Evolutionary conservation across 2,329 filamentous ascomycete species (phyloP), one percentile per base, ranked within the genome.

Genomic region (Aspergillus pseudoviridinutans): DNA sequence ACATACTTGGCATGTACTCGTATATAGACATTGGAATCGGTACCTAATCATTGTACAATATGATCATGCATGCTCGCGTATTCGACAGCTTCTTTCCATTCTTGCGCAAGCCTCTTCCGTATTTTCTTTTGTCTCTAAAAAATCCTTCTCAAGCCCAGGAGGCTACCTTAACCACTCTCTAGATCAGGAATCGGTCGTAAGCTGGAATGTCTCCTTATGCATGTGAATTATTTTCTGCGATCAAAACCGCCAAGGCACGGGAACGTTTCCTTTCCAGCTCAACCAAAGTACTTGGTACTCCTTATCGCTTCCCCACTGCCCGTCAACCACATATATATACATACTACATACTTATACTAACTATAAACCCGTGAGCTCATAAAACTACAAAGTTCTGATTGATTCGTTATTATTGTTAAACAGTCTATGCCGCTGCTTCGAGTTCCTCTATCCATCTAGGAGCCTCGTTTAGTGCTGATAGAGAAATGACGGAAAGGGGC

Each of bases 401-500:
- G n/a, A 42, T 41, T 44, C 17, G 20, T 38, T 47, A 12, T 12
- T 50, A 28, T 38, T 10, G 17, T 8, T n/a, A 44, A 44, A 32
- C 25, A n/a, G 35, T 44, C 24, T 49, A 35, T 54, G 46, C 24
- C 22, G 24, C 32, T 52, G 20, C 20, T 24, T 14, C 20, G 38
- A 41, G 51, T 32, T 51, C n/a, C 22, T 29, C 44, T 14, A 25
- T 14, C 27, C 24, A 20, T 41, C 25, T 50, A 17, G 25, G n/a
- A 17, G 17, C 35, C 47, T 35, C 14, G 54, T n/a, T 54, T 50
- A 44, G 57, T 52, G 54, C 50, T 52, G 55, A 58, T 50, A 25
- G 35, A 61, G 61, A 59, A 53, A 72, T 72, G 69, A 63, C 62
- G 58, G 70, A 72, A 56, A 70, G 64, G 61, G 58, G 58, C 52